Base-by-base conservation (phyloP, 306 rosid genomes). In the Notholithocarpus densiflorus region DNA sequence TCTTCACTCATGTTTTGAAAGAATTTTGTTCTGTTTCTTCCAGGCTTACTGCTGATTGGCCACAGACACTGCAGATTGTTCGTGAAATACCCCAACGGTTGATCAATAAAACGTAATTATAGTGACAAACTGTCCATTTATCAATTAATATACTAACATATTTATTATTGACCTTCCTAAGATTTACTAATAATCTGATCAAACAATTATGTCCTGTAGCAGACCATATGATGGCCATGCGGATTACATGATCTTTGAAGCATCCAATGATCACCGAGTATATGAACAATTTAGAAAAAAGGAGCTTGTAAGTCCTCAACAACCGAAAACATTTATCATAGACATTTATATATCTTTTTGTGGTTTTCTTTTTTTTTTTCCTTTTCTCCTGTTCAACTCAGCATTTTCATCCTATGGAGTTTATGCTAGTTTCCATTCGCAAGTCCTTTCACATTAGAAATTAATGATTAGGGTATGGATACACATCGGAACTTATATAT, bases 41-140 rank as follows among this genome's bases (percentile, higher is more conserved):
- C 40, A 87, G 88, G 53, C 77, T 82, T 65, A 79, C 77, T 11
- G 18, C 21, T 4, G 23, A 6, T 2, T 84, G 85, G 80, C 12
- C 71, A 0, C 20, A 2, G 15, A 13, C n/a, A 48, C 15, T 84
- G 51, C 45, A 51, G 20, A 70, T 73, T 29, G n/a, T 18, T 1
- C 19, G 23, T 11, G 56, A 31, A 5, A 5, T 82, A 10, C 78
- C 82, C 4, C 43, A 65, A 13, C 2, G 12, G 6, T 14, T 24
- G 5, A 3, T 77, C 75, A 23, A 13, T 56, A 56, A 24, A 45
- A 12, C 19, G 59, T 56, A 18, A 56, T 32, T 77, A 10, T 55
- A 77, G 43, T 53, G 37, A 37, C 14, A 18, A 37, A 55, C n/a
- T 37, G 20, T 54, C 8, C 5, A 24, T 32, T 59, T 29, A 51